A percentile compares a stretch with the other conserved stretches of the same genome.
Conservation (phyloP, 805 yeast species). For the Ogataea methylovora region DNA sequence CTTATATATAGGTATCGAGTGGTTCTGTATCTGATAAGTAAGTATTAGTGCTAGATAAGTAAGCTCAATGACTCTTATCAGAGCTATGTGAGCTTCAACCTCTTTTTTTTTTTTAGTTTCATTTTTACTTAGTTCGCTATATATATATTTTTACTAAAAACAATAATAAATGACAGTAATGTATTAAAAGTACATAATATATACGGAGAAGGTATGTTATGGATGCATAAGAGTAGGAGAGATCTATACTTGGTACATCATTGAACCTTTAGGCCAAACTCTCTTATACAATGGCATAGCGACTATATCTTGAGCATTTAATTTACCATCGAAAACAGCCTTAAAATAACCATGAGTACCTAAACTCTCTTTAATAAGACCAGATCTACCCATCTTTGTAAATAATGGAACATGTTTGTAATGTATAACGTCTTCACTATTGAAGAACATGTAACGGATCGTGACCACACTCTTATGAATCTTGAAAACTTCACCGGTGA, state of each 20-base stretch:
- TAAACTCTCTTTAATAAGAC: conserved; percentile 88
- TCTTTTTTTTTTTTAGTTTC: too few relatives aligned
- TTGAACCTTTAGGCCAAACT: conserved; percentile 70
- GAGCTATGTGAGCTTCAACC: too few relatives aligned
- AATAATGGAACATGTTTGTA: conserved; percentile 89
- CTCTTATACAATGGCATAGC: conserved; percentile 93
- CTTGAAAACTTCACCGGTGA: conserved; percentile 93
- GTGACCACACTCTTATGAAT: conserved; percentile 91
- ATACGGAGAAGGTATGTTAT: too few relatives aligned
- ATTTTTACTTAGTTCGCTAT: too few relatives aligned
- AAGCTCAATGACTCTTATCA: too few relatives aligned
- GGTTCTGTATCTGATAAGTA: too few relatives aligned
- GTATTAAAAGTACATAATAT: too few relatives aligned
- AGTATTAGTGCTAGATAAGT: too few relatives aligned
- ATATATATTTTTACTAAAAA: too few relatives aligned
- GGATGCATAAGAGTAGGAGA: too few relatives aligned
- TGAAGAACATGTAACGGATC: conserved; percentile 95
- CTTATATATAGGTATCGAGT: too few relatives aligned
- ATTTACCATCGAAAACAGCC: conserved; percentile 86
- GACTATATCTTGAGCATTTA: conserved; percentile 86
- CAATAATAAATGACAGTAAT: too few relatives aligned
- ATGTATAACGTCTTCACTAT: conserved; percentile 78
- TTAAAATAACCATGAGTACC: conserved; percentile 99
- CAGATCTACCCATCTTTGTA: conserved; percentile 88
- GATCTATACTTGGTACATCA: conserved; percentile 1